Conservation (phyloP, 306 rosid genomes). For the Vicia sativa region DNA sequence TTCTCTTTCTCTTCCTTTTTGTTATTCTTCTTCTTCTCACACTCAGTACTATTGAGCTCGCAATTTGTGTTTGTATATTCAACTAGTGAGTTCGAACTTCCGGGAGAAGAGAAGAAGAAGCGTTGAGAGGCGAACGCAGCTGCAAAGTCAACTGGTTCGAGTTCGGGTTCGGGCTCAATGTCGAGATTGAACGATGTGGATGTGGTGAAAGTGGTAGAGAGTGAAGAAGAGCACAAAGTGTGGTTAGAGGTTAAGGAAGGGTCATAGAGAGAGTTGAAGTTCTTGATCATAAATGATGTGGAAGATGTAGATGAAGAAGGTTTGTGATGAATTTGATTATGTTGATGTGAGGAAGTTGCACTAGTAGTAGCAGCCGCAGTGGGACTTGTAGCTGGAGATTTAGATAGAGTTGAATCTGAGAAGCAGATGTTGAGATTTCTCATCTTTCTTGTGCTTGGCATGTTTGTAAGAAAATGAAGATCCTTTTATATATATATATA, state of each 20-base stretch:
- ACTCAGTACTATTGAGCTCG: not conserved
- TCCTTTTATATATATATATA: no score
- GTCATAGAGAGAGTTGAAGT: slow-evolving; percentile 89
- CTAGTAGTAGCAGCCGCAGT: not conserved
- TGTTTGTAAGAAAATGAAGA: slow-evolving; percentile 33
- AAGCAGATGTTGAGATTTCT: slow-evolving; percentile 57
- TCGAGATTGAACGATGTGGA: slow-evolving; percentile 23
- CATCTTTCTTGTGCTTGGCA: slow-evolving; percentile 54
- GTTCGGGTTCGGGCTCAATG: slow-evolving; percentile 22
- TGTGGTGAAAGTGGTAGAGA: slow-evolving; percentile 30
- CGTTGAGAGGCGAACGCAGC: slow-evolving; percentile 81
- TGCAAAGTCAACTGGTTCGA: slow-evolving; percentile 52
- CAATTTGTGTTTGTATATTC: slow-evolving; percentile 40
- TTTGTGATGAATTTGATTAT: slow-evolving; percentile 24
- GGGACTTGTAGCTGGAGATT: slow-evolving; percentile 43
- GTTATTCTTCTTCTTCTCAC: not conserved
- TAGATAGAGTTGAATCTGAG: slow-evolving; percentile 53
- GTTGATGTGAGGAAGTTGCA: slow-evolving; percentile 19
- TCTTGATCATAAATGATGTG: slow-evolving; percentile 52
- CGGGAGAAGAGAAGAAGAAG: slow-evolving; percentile 92
- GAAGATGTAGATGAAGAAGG: slow-evolving; percentile 36
- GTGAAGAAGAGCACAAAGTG: slow-evolving; percentile 44
- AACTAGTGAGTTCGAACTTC: slow-evolving; percentile 81
- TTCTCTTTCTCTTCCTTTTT: not conserved
- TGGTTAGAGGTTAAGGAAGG: slow-evolving; percentile 22